phyloP scores from a whole-genome alignment of 192 early-diverging fungal species.

The Dispira parvispora region DNA sequence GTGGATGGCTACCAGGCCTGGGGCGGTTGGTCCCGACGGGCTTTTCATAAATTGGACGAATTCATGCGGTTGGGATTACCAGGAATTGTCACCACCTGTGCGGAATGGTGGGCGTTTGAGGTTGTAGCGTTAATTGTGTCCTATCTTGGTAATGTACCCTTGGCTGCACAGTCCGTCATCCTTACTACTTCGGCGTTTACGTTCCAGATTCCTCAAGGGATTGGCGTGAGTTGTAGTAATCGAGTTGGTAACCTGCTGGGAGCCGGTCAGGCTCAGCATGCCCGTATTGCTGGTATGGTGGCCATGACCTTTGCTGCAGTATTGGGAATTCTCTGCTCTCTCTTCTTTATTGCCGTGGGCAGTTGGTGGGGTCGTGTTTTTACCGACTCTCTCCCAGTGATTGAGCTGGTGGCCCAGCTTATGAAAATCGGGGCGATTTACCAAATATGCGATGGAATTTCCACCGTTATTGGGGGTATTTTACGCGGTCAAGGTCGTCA shows the following conservation, averaged over 20 bases:
- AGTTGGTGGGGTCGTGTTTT: conserved; percentile 42
- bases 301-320: conserved; percentile 31
- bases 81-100: conserved; percentile 60
- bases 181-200: conserved; percentile 53
- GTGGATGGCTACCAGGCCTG: conserved; percentile 55
- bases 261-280: conserved; percentile 26
- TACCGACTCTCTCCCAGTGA: conserved; percentile 17
- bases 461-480: conserved; percentile 37
- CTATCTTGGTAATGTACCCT: conserved; percentile 45
- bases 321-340: conserved; percentile 34
- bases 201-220: conserved; percentile 61
- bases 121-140: conserved; percentile 58
- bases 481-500: conserved; percentile 34
- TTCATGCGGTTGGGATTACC: conserved; percentile 59
- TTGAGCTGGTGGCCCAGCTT: conserved; percentile 16
- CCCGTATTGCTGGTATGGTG: conserved; percentile 30
- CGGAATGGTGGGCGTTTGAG: conserved; percentile 67
- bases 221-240: conserved; percentile 64
- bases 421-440: conserved; percentile 18
- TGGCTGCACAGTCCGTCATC: conserved; percentile 73
- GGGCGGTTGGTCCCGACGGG: conserved; percentile 71
- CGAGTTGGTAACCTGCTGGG: conserved; percentile 68
- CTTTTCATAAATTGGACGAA: conserved; percentile 37
- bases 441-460: conserved; percentile 33
- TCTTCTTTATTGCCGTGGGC: conserved; percentile 29